Conservation (phyloP, 1,284 basidiomycete genomes). For the Mycena sp. region DNA sequence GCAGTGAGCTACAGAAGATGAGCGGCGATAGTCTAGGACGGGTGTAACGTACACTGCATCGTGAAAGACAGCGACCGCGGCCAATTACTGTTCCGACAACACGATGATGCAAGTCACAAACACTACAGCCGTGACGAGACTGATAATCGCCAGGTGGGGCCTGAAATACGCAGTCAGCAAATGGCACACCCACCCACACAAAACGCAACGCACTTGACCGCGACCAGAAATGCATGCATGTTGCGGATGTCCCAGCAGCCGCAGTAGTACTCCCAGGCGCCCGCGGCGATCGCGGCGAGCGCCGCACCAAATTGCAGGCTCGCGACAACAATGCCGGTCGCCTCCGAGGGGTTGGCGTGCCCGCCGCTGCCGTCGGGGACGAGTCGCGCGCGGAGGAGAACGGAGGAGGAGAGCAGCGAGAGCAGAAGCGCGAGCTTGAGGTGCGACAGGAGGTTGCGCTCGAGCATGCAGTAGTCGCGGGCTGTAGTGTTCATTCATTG, state of each 20-base stretch:
- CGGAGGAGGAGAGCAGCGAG: constrained; percentile 67
- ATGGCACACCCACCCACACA: too few relatives aligned
- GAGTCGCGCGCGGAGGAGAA: constrained; percentile 67
- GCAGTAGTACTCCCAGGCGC: constrained; percentile 70
- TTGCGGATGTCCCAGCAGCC: constrained; percentile 63
- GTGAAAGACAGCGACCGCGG: neutral
- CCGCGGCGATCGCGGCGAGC: constrained; percentile 62
- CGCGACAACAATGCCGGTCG: constrained; percentile 49
- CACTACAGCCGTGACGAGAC: constrained; percentile 56
- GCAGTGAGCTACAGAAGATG: too few relatives aligned
- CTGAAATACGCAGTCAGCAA: constrained; percentile 43
- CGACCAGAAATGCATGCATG: constrained; percentile 66
- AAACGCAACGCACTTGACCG: constrained; percentile 60
- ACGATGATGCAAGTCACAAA: constrained; percentile 62
- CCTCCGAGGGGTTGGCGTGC: constrained; percentile 26
- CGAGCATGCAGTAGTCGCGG: constrained; percentile 79
- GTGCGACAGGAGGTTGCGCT: constrained; percentile 75
- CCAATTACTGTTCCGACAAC: constrained; percentile 36
- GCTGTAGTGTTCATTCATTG: constrained; percentile 41
- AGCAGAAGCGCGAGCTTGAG: constrained; percentile 72
- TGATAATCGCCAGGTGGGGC: constrained; percentile 61
- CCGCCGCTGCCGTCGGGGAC: constrained; percentile 56
- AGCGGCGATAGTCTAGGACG: too few relatives aligned
- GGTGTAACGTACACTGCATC: too few relatives aligned
- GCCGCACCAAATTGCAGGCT: constrained; percentile 59